Percentiles rank a stretch among this genome's conserved stretches.
These are phyloP conservation scores for Cyclotella baltica DNA, from an alignment of 108 stramenopile species.

Conservation along the genomic window DNA sequence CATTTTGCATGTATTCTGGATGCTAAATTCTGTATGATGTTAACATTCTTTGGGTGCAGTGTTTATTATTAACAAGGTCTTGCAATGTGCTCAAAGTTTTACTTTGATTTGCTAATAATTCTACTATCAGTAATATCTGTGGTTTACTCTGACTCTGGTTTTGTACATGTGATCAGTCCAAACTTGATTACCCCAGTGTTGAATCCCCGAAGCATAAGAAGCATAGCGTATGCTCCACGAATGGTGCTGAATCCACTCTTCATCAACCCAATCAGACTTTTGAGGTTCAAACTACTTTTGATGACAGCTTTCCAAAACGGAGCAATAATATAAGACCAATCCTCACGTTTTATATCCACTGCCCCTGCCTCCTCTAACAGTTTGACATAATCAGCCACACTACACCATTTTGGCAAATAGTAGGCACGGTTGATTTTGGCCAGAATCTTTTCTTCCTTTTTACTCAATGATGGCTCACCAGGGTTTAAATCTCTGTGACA, in stretches of 20 bases:
- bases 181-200: slow-evolving; percentile 90
- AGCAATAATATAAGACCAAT: slow-evolving; percentile 93
- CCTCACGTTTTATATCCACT: slow-evolving; percentile 71
- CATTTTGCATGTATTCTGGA: too few species aligned
- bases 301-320: slow-evolving; percentile 98
- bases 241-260: slow-evolving; percentile 81
- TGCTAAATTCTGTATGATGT: too few species aligned
- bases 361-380: slow-evolving; percentile 78
- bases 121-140: neutral
- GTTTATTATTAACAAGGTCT: too few species aligned
- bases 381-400: slow-evolving; percentile 79
- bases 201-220: slow-evolving; percentile 86
- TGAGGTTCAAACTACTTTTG: slow-evolving; percentile 76
- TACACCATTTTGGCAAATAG: slow-evolving; percentile 92
- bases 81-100: too few species aligned
- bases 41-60: too few species aligned
- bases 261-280: slow-evolving; percentile 73
- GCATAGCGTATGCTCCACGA: slow-evolving; percentile 90
- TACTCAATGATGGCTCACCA: slow-evolving; percentile 74
- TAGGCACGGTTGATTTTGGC: slow-evolving; percentile 90
- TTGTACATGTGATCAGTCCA: slow-evolving; percentile 87
- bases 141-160: too few species aligned
- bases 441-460: slow-evolving; percentile 79
- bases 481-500: slow-evolving; percentile 90
- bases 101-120: neutral